phyloP scores from a whole-genome alignment of 371 early-diverging fungal genomes.

The Dichotomocladium elegans region DNA sequence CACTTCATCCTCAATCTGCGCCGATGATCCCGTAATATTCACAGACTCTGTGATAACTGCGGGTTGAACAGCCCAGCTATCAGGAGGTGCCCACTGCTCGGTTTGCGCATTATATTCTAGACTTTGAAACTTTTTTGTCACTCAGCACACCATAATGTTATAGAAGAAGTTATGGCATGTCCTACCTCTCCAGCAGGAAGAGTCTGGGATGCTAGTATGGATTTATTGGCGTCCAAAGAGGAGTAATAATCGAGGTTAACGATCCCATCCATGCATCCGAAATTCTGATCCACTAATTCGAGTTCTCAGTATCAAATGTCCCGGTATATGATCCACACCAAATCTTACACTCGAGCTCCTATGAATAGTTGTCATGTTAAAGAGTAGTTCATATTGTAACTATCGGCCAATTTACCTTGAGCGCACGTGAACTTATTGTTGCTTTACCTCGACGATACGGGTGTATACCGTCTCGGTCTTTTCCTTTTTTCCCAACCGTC shows the following conservation, averaged over 20 bases:
- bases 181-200: not conserved
- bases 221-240: too few relatives aligned
- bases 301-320: not conserved
- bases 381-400: not conserved
- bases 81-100: slow-evolving; percentile 67
- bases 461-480: not conserved
- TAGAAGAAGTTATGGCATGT: too few relatives aligned
- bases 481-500: not conserved
- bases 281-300: slow-evolving; percentile 42
- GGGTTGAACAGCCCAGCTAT: slow-evolving; percentile 69
- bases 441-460: too few relatives aligned
- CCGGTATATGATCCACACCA: not conserved
- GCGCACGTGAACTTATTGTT: too few relatives aligned
- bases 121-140: too few relatives aligned
- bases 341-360: slow-evolving; percentile 16
- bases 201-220: too few relatives aligned
- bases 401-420: not conserved
- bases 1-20: slow-evolving; percentile 29
- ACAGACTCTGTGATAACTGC: slow-evolving; percentile 1
- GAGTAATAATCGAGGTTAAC: slow-evolving; percentile 40
- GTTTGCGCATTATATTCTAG: not conserved
- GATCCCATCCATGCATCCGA: slow-evolving; percentile 52
- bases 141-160: too few relatives aligned
- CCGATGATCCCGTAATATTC: slow-evolving; percentile 2
- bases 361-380: not conserved